These are phyloP conservation scores for Arachis hypogaea DNA, from an alignment of 306 rosid species.

Conservation along the genomic window DNA sequence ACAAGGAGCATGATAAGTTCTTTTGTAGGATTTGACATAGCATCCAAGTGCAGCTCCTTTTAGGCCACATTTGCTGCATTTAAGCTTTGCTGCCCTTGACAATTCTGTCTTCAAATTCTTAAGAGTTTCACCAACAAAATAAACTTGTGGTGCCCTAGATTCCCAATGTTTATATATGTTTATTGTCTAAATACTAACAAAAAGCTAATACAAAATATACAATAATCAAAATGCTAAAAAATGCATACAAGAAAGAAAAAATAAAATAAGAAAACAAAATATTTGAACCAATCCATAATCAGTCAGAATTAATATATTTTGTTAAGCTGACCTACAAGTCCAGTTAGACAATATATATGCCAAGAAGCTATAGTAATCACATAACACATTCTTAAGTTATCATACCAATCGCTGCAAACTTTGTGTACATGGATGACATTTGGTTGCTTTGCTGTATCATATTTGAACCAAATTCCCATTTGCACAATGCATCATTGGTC, in stretches of 20 bases:
- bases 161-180: conserved; percentile 28
- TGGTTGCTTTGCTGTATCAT: conserved; percentile 58
- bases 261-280: not conserved
- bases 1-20: conserved; percentile 88
- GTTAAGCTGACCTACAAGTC: not conserved
- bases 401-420: conserved; percentile 79
- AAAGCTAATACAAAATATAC: conserved; percentile 10
- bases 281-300: not conserved
- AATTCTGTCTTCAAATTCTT: conserved; percentile 80
- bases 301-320: not conserved
- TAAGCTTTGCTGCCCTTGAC: conserved; percentile 86
- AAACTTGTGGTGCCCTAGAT: conserved; percentile 94
- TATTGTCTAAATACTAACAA: conserved; percentile 22
- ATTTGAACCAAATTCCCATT: conserved; percentile 53
- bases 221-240: not conserved
- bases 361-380: not conserved
- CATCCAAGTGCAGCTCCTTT: conserved; percentile 99
- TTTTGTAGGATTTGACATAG: conserved; percentile 75
- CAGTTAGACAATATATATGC: not conserved
- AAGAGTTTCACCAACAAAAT: conserved; percentile 57
- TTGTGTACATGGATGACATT: conserved; percentile 79
- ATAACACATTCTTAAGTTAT: not conserved
- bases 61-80: conserved; percentile 73
- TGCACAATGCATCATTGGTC: conserved; percentile 76
- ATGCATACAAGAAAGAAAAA: not conserved